Base-by-base conservation (phyloP, 1,284 basidiomycete genomes). In the Pyrrhoderma lamaoense region DNA sequence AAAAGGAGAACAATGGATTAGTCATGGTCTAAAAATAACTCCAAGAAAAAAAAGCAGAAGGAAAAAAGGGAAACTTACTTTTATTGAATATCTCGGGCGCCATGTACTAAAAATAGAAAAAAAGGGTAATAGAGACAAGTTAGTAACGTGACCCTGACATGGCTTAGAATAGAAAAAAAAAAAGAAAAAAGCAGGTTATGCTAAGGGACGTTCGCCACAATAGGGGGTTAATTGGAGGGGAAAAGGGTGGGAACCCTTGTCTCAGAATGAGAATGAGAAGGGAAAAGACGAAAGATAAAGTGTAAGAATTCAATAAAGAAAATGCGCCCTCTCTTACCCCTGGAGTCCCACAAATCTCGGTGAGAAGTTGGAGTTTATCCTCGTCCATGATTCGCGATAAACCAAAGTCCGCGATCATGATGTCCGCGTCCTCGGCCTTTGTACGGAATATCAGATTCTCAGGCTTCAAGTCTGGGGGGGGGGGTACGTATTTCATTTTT, bases 81-180 rank as follows among this genome's bases (percentile, higher is more conserved):
- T 95, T 95, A 66, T 87, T 87, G 77, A 99, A 99, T 60, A 99
- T 97, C 68, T 97, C 95, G 0, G 95, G 94, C 0, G 95, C 93
- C 95, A 98, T 98, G 69, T 99, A 98, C 77, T 85, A 56, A n/a
- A n/a, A n/a, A n/a, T n/a, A n/a, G n/a, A n/a, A n/a, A n/a, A n/a
- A n/a, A n/a, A n/a, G n/a, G n/a, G n/a, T n/a, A n/a, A n/a, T n/a
- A n/a, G n/a, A n/a, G n/a, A n/a, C n/a, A n/a, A n/a, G n/a, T n/a
- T n/a, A n/a, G n/a, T n/a, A n/a, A n/a, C n/a, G n/a, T n/a, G n/a
- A n/a, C n/a, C n/a, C n/a, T n/a, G n/a, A n/a, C n/a, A n/a, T n/a
- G n/a, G n/a, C n/a, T n/a, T n/a, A n/a, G n/a, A n/a, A n/a, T n/a
- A n/a, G n/a, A n/a, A n/a, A n/a, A n/a, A n/a, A n/a, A n/a, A n/a